Base-by-base conservation (phyloP, 2,329 filamentous ascomycete species). In the Fusarium lateritium region DNA sequence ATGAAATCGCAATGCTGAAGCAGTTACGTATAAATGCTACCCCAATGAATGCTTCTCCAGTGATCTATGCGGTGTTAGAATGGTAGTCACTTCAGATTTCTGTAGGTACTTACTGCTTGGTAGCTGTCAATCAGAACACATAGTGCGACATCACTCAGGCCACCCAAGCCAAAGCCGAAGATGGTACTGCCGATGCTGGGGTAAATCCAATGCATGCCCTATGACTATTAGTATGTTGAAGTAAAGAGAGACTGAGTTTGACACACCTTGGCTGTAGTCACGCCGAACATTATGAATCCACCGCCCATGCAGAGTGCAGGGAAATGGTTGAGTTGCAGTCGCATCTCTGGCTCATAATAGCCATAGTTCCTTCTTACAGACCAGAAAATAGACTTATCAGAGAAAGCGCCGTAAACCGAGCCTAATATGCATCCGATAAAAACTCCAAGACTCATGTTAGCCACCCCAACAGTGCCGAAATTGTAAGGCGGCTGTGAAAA, bases 321-420 rank as follows among this genome's bases (percentile, higher is more conserved):
- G 7, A 73, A 40, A 6, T 63, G 59, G 15, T 67, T 43, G 3
- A 68, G n/a, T 21, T 75, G 80, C 4, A 83, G 70, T 2, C 82
- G 73, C 74, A 82, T 82, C 56, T 83, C 82, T 0, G 81, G 81
- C 56, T 83, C 81, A 51, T 79, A 83, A 26, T 79, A 76, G 3
- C 80, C 81, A 2, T 74, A 70, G 9, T 82, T 82, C 3, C 76
- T 71, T 10, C 73, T 73, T 0, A 82, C 73, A n/a, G 80, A 73
- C 52, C 71, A 75, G 5, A 79, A 28, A 44, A 81, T 77, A 0
- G 75, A 76, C 59, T 73, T 71, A 54, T 83, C 81, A 0, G 76
- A 75, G 2, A 83, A 17, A 2, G 75, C 67, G 3, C 78, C 80
- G 43, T 81, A 80, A 0, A 80, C 13, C 0, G 73, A 68, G 0